phyloP scores from a whole-genome alignment of 73 alveolate genomes.

The Paramecium sonneborni region DNA sequence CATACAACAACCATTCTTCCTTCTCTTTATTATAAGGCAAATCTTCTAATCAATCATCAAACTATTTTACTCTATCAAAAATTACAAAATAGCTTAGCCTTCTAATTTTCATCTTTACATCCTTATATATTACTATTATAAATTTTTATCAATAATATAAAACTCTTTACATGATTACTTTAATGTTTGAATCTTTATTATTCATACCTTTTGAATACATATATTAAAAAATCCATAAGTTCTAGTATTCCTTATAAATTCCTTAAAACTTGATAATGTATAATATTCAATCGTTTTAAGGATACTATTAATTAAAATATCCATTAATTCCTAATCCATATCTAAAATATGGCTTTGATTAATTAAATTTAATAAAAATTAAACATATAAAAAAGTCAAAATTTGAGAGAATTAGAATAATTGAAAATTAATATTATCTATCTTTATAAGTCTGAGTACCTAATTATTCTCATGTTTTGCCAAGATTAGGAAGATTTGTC shows the following conservation, averaged over 20 bases:
- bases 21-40: conserved; percentile 43
- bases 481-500: neutral
- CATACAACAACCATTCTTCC: conserved; percentile 74
- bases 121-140: too few relatives aligned
- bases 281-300: neutral
- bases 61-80: conserved; percentile 45
- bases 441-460: neutral
- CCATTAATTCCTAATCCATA: neutral
- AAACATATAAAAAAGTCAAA: neutral
- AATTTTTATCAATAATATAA: too few relatives aligned
- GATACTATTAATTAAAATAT: neutral
- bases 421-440: neutral
- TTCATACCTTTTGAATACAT: too few relatives aligned
- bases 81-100: conserved; percentile 76
- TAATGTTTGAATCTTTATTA: too few relatives aligned
- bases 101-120: conserved; percentile 66
- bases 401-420: neutral
- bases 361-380: neutral
- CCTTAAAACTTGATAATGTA: neutral
- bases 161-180: too few relatives aligned
- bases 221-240: too few relatives aligned
- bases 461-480: neutral
- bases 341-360: neutral
- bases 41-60: conserved; percentile 68
- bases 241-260: too few relatives aligned